Conservation (phyloP, 169 alveolate genomes). For the Plasmodium falciparum region DNA sequence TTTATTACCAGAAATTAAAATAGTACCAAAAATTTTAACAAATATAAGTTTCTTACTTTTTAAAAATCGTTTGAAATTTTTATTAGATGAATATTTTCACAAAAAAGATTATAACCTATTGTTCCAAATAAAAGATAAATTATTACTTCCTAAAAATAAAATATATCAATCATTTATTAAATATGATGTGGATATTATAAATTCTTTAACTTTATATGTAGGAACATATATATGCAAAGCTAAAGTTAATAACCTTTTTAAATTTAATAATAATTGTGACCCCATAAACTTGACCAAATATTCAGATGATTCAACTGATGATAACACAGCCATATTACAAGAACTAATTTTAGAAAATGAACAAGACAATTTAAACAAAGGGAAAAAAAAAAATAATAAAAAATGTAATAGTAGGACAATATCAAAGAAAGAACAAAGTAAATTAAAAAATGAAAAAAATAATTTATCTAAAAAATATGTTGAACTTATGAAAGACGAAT, state of each 20-base stretch:
- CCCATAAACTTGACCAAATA: conserved; percentile 36
- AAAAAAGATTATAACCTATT: conserved; percentile 80
- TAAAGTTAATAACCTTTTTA: conserved; percentile 56
- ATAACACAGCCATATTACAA: conserved; percentile 22
- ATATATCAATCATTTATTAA: conserved; percentile 49
- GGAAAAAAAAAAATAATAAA: conserved; percentile 6
- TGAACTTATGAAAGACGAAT: conserved; percentile 47
- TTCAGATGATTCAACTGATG: conserved; percentile 15
- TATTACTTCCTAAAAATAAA: conserved; percentile 45
- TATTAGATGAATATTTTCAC: conserved; percentile 77
- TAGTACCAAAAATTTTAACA: conserved; percentile 88
- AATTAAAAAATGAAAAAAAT: background rate
- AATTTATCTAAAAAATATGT: conserved; percentile 50
- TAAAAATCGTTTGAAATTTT: conserved; percentile 75
- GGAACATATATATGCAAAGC: conserved; percentile 72
- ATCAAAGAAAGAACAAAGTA: background rate
- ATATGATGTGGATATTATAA: conserved; percentile 61
- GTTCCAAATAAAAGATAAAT: conserved; percentile 39
- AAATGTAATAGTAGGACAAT: background rate
- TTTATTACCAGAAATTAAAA: conserved; percentile 90
- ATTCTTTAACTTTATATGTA: conserved; percentile 57
- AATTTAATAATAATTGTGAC: conserved; percentile 57
- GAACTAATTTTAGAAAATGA: conserved; percentile 17
- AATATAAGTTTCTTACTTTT: conserved; percentile 73
- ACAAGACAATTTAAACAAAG: background rate